Percentiles rank a stretch among this genome's conserved stretches.
These are phyloP conservation scores for Aeminium ludgeri DNA, from an alignment of 495 filamentous ascomycete genomes.

Conservation along the genomic window DNA sequence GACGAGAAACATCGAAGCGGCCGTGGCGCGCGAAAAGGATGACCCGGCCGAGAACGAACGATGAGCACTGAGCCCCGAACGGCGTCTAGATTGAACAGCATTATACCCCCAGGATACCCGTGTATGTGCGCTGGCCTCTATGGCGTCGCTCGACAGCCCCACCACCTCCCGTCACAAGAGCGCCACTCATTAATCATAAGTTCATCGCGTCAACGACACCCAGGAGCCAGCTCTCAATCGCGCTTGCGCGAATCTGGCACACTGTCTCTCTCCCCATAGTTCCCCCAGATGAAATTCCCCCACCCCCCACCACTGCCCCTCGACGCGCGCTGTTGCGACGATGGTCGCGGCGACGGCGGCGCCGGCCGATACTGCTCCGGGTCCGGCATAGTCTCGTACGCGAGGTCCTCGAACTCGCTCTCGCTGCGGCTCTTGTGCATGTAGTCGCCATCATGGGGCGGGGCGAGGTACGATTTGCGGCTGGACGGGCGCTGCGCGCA, in stretches of 20 bases:
- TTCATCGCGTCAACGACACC: neutral
- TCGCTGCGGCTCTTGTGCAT: conserved; percentile 15
- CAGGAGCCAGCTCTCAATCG: neutral
- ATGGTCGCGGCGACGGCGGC: neutral
- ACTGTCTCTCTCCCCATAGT: conserved; percentile 14
- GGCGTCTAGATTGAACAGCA: neutral
- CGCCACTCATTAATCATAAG: neutral
- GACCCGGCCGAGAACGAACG: neutral
- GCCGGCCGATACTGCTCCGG: conserved; percentile 10
- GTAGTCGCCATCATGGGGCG: neutral
- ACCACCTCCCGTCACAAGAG: neutral
- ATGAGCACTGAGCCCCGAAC: neutral
- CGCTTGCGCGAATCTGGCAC: conserved; percentile 6
- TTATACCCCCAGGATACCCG: neutral
- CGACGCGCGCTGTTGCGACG: neutral
- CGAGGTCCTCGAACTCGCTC: conserved; percentile 17
- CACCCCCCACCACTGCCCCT: conserved; percentile 2
- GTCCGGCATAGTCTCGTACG: conserved; percentile 17
- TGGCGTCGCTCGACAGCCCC: no score
- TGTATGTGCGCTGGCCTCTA: no score
- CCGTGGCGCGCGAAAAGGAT: neutral
- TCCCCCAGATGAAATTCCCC: conserved; percentile 13
- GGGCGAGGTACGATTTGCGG: conserved; percentile 12
- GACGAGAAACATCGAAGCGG: conserved; percentile 1
- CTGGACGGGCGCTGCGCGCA: neutral